phyloP scores from a whole-genome alignment of 108 stramenopile genomes.

The Licmophora abbreviata region DNA sequence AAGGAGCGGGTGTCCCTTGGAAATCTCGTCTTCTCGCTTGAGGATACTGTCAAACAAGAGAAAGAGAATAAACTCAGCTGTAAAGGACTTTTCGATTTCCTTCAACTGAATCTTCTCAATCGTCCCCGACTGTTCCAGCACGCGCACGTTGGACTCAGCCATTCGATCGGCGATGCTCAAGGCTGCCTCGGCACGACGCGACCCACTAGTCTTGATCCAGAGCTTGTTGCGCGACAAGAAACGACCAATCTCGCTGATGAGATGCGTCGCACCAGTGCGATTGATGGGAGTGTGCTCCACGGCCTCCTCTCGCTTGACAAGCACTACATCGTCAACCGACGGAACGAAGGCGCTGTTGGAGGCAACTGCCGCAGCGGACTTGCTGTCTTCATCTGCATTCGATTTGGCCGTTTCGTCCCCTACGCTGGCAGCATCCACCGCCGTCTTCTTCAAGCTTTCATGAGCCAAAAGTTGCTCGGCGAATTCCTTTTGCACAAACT shows the following conservation, averaged over 20 bases:
- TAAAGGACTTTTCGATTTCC: conserved; percentile 1
- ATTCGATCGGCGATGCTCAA: background rate
- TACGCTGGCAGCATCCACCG: too few species aligned
- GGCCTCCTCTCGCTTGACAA: too few species aligned
- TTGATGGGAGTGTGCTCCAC: too few species aligned
- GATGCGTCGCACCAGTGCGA: too few species aligned
- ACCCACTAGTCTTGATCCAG: too few species aligned
- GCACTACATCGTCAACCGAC: too few species aligned
- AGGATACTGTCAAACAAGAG: conserved; percentile 41
- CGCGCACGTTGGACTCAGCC: background rate
- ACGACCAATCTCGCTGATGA: too few species aligned
- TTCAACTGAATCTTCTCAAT: conserved; percentile 4
- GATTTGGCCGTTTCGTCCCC: conserved; percentile 4
- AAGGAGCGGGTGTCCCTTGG: background rate
- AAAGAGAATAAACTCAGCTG: conserved; percentile 24
- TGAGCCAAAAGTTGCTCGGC: background rate
- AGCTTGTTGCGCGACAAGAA: too few species aligned
- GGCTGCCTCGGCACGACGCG: background rate
- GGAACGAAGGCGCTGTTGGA: background rate
- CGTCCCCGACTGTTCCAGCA: background rate
- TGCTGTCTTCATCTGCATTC: background rate
- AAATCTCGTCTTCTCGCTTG: conserved; percentile 18
- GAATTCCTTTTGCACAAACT: background rate
- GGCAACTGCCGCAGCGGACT: conserved; percentile 1
- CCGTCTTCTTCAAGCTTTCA: background rate